Base-by-base conservation (phyloP, 2,329 filamentous ascomycete genomes). In the Mollisiaceae sp. region DNA sequence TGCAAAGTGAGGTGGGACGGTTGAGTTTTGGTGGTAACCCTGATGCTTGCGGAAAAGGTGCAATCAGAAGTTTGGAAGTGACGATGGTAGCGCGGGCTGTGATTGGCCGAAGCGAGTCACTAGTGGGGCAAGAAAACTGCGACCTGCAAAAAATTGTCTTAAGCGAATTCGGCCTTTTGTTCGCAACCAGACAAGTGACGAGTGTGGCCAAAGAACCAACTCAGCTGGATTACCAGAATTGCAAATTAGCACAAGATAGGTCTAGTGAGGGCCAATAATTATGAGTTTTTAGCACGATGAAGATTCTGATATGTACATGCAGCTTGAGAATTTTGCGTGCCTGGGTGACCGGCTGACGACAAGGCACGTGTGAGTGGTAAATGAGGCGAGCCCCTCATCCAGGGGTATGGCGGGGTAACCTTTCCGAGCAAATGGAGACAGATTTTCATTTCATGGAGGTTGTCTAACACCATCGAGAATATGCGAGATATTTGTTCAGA, bases 241-340 rank as follows among this genome's bases (percentile, higher is more conserved):
- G 35, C 22, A 15, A 55, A 36, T 41, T 63, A 65, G 52, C 56
- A 60, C 55, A 6, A 38, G 36, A 58, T 45, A 1, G 52, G 58
- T 18, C 27, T 65, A 62, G 59, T n/a, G 35, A 41, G 20, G 50
- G 32, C 45, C 57, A 56, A 55, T 57, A 58, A 18, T 47, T 52
- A 58, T 56, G 52, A 54, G 38, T 38, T 50, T 24, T 47, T 45
- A 41, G 38, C 38, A 41, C 60, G n/a, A 43, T 58, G 60, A 60
- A 63, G 59, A 63, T 56, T 64, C 39, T 58, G 60, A 15, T 59
- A 39, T 32, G 8, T n/a, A 27, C 32, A 64, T 68, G 66, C 66
- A 64, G 55, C 64, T 64, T 68, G 66, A 68, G 66, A 68, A 68
- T 63, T 68, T 55, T 66, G 65, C 65, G 36, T 65, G 59, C 62